A percentile compares a stretch with the other conserved stretches of the same genome.
Evolutionary conservation across 352 stramenopile species (phyloP).

Genomic region (Globisporangium apiculatum): DNA sequence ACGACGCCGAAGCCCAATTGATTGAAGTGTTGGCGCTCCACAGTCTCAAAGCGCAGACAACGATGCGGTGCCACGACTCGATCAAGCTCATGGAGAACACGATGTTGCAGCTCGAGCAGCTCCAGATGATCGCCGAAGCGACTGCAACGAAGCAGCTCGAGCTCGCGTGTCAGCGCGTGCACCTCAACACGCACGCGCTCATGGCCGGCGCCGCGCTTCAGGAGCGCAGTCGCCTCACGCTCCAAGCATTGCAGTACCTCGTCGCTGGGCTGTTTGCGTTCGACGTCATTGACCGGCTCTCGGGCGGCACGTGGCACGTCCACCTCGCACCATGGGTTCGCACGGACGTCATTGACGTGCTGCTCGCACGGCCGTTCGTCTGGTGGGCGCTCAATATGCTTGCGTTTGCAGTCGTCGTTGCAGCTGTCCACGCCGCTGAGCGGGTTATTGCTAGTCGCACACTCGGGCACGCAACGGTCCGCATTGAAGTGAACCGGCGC

Average conservation of each 20-base stretch:
- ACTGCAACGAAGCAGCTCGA: slow-evolving; percentile 89
- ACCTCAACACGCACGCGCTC: slow-evolving; percentile 86
- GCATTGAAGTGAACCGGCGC: slow-evolving; percentile 50
- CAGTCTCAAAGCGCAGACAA: slow-evolving; percentile 83
- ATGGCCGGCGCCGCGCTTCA: slow-evolving; percentile 76
- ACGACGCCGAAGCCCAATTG: slow-evolving; percentile 51
- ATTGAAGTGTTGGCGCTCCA: slow-evolving; percentile 92
- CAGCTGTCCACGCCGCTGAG: slow-evolving; percentile 41
- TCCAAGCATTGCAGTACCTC: slow-evolving; percentile 91
- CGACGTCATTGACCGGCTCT: slow-evolving; percentile 93
- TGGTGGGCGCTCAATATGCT: slow-evolving; percentile 91
- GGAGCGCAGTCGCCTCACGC: slow-evolving; percentile 48
- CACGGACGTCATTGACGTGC: slow-evolving; percentile 26
- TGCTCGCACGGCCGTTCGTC: slow-evolving; percentile 46
- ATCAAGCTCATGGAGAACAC: slow-evolving; percentile 94
- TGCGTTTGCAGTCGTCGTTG: slow-evolving; percentile 55
- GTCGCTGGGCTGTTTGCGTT: slow-evolving; percentile 92
- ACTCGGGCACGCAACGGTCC: slow-evolving; percentile 85
- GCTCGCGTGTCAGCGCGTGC: slow-evolving; percentile 79
- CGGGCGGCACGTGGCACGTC: slow-evolving; percentile 88
- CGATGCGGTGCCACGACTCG: slow-evolving; percentile 91
- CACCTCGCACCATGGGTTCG: slow-evolving; percentile 75
- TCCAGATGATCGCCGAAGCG: slow-evolving; percentile 91
- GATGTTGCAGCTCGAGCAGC: slow-evolving; percentile 90
- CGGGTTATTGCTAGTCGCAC: slow-evolving; percentile 38